These are phyloP conservation scores for Coprinopsis strossmayeri DNA, from an alignment of 768 basidiomycete genomes.

Conservation along the genomic window DNA sequence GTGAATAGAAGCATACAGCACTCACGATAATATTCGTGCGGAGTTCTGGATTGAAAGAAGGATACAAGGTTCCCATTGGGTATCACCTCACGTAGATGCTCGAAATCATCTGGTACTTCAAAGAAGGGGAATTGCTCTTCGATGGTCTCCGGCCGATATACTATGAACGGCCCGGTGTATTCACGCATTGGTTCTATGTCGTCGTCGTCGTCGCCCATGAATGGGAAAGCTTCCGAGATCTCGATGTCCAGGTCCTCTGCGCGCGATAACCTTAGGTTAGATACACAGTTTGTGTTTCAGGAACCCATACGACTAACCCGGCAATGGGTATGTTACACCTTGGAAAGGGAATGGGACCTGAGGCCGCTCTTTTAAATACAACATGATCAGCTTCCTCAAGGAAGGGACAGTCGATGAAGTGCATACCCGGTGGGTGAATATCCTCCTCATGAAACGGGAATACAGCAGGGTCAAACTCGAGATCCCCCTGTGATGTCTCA, in stretches of 20 bases:
- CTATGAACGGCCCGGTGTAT: neutral
- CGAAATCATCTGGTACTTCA: neutral
- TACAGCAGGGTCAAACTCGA: too few relatives aligned
- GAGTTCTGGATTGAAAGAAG: conserved; percentile 3
- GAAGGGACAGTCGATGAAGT: neutral
- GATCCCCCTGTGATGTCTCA: too few relatives aligned
- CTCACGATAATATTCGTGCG: conserved; percentile 7
- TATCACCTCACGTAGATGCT: neutral
- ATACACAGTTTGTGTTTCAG: neutral
- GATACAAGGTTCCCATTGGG: conserved; percentile 2
- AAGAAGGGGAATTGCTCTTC: conserved; percentile 3
- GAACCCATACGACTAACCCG: neutral
- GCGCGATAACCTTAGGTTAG: neutral
- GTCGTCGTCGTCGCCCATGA: conserved; percentile 4
- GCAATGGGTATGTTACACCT: neutral
- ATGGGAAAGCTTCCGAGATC: conserved; percentile 1
- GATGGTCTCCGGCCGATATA: neutral
- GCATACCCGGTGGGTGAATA: neutral
- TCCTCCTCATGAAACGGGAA: too few relatives aligned
- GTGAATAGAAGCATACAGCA: neutral
- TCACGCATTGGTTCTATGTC: conserved; percentile 1
- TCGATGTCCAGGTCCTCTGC: neutral
- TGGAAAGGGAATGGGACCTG: neutral
- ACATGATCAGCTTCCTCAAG: neutral
- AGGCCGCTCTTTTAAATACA: neutral